Percentiles rank a stretch among this genome's conserved stretches.
Conservation (phyloP, 2,329 filamentous ascomycete species). For the Zalaria obscura region DNA sequence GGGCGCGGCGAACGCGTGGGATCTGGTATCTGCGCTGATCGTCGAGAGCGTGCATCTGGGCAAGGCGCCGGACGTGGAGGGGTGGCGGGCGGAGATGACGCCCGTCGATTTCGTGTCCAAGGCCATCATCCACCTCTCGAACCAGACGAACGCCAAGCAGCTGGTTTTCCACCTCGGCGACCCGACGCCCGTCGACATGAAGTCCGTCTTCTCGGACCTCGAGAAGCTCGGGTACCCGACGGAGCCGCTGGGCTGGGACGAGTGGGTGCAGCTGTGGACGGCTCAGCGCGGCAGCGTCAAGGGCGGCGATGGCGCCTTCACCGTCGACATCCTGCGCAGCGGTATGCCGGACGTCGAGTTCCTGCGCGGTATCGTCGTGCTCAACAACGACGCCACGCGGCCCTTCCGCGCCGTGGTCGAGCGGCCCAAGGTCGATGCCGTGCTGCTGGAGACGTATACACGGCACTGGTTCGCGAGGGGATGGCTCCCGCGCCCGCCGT, state of each 20-base stretch:
- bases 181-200: conserved; percentile 53
- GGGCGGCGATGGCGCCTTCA: conserved; percentile 58
- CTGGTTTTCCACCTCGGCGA: conserved; percentile 63
- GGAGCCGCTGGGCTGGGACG: conserved; percentile 49
- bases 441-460: conserved; percentile 63
- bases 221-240: conserved; percentile 57
- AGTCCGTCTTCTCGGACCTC: conserved; percentile 50
- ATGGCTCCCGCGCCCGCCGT: conserved; percentile 54
- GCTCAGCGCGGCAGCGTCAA: conserved; percentile 52
- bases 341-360: conserved; percentile 68
- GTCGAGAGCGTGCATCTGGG: conserved; percentile 66
- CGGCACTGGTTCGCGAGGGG: conserved; percentile 70
- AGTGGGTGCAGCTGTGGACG: conserved; percentile 62
- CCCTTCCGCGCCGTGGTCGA: conserved; percentile 44
- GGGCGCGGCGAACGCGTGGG: conserved; percentile 64
- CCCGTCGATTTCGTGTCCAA: conserved; percentile 70
- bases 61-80: conserved; percentile 53
- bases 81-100: conserved; percentile 73
- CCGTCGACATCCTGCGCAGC: conserved; percentile 63
- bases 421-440: conserved; percentile 53
- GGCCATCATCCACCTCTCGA: conserved; percentile 55
- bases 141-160: conserved; percentile 47
- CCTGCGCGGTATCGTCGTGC: conserved; percentile 54
- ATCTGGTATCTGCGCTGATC: conserved; percentile 61
- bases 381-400: conserved; percentile 55